These are phyloP conservation scores for Candida stauntonica DNA, from an alignment of 805 yeast genomes.

Conservation along the genomic window DNA sequence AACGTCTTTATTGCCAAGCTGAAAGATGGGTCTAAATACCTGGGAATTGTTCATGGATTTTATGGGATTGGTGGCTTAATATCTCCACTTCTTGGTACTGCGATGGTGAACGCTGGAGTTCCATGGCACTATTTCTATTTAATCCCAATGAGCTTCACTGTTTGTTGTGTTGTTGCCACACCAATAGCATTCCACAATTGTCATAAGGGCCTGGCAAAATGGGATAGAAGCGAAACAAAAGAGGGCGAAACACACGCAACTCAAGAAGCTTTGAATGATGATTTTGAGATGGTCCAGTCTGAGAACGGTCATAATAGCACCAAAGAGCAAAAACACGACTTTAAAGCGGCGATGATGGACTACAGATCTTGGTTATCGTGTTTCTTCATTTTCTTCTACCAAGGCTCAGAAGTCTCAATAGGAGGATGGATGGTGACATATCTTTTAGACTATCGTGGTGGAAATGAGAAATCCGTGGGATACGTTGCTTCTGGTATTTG, in stretches of 20 bases:
- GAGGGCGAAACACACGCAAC: conserved; percentile 7
- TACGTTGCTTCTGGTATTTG: conserved; percentile 62
- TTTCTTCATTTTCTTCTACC: conserved; percentile 52
- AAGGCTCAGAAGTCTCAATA: conserved; percentile 58
- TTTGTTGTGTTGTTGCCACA: conserved; percentile 30
- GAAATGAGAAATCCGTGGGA: conserved; percentile 39
- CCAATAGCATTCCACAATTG: conserved; percentile 42
- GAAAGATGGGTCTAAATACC: conserved; percentile 37
- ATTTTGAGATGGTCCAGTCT: conserved; percentile 5
- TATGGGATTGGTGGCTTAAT: conserved; percentile 65
- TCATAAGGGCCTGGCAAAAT: conserved; percentile 35
- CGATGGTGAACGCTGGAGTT: conserved; percentile 46
- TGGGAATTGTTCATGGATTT: conserved; percentile 54
- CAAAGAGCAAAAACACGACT: conserved; percentile 14
- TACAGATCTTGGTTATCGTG: conserved; percentile 48
- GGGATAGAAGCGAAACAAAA: conserved; percentile 14
- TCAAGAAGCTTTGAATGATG: too few species aligned
- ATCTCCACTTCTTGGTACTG: conserved; percentile 55
- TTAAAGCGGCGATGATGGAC: conserved; percentile 35
- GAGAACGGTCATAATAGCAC: too few species aligned
- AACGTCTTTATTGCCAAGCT: conserved; percentile 49
- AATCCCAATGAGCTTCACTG: conserved; percentile 42
- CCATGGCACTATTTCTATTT: conserved; percentile 53
- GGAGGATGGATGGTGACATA: conserved; percentile 67
- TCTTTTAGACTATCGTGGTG: conserved; percentile 47